Evolutionary conservation across 2,329 filamentous ascomycete species (phyloP).

Genomic region (Colletotrichum sp.): DNA sequence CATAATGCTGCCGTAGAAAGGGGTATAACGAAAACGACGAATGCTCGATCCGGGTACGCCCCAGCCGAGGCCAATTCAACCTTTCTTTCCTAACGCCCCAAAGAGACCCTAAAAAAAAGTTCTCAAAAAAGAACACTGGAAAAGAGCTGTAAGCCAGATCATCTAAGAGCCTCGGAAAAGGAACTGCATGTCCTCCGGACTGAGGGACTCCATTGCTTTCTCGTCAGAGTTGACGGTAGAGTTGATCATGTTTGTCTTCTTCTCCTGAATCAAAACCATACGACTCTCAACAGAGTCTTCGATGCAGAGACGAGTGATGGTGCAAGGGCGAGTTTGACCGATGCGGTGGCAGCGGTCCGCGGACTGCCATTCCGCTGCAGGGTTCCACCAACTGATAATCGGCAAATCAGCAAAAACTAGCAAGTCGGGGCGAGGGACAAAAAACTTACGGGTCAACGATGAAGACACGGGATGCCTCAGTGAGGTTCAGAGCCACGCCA

Average conservation of each 20-base stretch:
- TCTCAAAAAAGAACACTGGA: not conserved
- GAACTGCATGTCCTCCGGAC: constrained; percentile 92
- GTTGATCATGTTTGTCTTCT: constrained; percentile 98
- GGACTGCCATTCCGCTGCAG: constrained; percentile 99
- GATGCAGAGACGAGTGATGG: constrained; percentile 92
- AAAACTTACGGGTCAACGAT: constrained; percentile 88
- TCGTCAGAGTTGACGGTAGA: constrained; percentile 96
- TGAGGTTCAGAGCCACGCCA: constrained; percentile 93
- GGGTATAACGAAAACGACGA: not conserved
- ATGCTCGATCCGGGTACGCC: not conserved
- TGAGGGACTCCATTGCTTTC: constrained; percentile 88
- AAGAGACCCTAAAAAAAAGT: not conserved
- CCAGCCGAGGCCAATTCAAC: not conserved
- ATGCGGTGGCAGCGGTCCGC: constrained; percentile 95
- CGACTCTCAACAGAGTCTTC: constrained; percentile 96
- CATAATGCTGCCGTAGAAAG: not conserved
- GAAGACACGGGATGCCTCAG: constrained; percentile 92
- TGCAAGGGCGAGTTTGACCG: constrained; percentile 90
- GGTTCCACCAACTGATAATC: constrained; percentile 87
- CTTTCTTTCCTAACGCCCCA: constrained; percentile 1
- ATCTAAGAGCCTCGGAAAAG: constrained; percentile 74
- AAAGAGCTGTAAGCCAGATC: not conserved
- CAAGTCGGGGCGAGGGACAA: not conserved
- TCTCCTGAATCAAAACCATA: constrained; percentile 96
- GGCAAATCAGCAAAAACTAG: constrained; percentile 23